These are phyloP conservation scores for Entrophospora sp. DNA, from an alignment of 192 early-diverging fungal genomes.

Conservation along the genomic window DNA sequence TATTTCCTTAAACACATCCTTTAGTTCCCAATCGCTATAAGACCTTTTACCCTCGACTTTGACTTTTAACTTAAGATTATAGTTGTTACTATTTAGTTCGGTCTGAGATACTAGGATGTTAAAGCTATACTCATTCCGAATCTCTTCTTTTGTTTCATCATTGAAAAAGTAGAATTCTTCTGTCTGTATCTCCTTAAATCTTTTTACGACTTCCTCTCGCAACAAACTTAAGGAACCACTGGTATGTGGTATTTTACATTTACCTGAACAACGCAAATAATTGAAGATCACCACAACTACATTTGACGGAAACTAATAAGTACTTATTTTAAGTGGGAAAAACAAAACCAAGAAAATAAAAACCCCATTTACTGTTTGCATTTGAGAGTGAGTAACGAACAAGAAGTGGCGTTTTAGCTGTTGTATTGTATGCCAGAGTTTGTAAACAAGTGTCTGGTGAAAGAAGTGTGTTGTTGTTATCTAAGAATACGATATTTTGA, in stretches of 20 bases:
- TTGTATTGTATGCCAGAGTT: neutral
- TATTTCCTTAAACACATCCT: constrained; percentile 5
- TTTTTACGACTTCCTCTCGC: neutral
- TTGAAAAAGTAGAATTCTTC: neutral
- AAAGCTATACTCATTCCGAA: neutral
- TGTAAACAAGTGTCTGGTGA: neutral
- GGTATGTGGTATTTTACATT: constrained; percentile 6
- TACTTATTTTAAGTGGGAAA: constrained; percentile 7
- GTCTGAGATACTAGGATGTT: neutral
- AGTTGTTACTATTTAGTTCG: neutral
- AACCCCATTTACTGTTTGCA: constrained; percentile 1
- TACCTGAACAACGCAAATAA: neutral
- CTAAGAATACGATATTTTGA: constrained; percentile 4
- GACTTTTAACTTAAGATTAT: constrained; percentile 5
- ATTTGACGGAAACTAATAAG: constrained; percentile 15
- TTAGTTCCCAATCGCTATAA: constrained; percentile 5
- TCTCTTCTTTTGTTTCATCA: neutral
- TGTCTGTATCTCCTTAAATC: neutral
- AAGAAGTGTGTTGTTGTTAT: neutral
- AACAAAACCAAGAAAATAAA: constrained; percentile 3
- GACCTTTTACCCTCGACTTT: constrained; percentile 4
- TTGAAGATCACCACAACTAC: neutral
- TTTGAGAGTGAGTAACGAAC: constrained; percentile 4
- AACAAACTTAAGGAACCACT: neutral
- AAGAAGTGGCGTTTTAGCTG: neutral